Percentiles rank a stretch among this genome's conserved stretches.
Conservation (phyloP, 2,329 filamentous ascomycete species). For the Microsporum canis region DNA sequence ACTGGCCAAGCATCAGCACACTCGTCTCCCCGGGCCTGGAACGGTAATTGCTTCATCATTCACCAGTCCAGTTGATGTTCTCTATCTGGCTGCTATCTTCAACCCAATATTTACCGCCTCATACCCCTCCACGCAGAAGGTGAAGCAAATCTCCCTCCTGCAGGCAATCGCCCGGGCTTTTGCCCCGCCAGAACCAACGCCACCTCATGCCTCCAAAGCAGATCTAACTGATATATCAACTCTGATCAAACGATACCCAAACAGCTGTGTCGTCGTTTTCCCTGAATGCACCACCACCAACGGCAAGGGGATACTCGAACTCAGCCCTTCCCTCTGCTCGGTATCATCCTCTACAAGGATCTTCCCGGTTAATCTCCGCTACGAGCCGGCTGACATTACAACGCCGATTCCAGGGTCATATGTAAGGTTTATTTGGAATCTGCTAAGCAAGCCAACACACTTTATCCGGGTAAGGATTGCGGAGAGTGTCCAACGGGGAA, state of each 20-base stretch:
- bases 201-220: constrained; percentile 37
- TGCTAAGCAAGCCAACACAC: constrained; percentile 75
- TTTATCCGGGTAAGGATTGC: constrained; percentile 86
- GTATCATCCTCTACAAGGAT: constrained; percentile 59
- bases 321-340: constrained; percentile 64
- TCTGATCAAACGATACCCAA: constrained; percentile 57
- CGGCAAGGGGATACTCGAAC: constrained; percentile 74
- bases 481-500: constrained; percentile 48
- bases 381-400: constrained; percentile 78
- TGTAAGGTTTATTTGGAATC: constrained; percentile 66
- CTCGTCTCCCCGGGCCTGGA: constrained; percentile 65
- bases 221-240: constrained; percentile 50
- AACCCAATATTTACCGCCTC: constrained; percentile 86
- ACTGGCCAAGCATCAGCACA: constrained; percentile 59
- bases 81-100: constrained; percentile 93
- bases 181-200: constrained; percentile 42
- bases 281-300: constrained; percentile 94
- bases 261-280: constrained; percentile 71
- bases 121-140: constrained; percentile 61
- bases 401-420: constrained; percentile 74
- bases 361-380: constrained; percentile 82
- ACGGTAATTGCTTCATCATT: constrained; percentile 82
- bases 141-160: constrained; percentile 66
- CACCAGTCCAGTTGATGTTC: constrained; percentile 81
- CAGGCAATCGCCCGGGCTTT: constrained; percentile 65